Conservation (phyloP, 495 filamentous ascomycete genomes). For the Lasiosphaeria ovina region DNA sequence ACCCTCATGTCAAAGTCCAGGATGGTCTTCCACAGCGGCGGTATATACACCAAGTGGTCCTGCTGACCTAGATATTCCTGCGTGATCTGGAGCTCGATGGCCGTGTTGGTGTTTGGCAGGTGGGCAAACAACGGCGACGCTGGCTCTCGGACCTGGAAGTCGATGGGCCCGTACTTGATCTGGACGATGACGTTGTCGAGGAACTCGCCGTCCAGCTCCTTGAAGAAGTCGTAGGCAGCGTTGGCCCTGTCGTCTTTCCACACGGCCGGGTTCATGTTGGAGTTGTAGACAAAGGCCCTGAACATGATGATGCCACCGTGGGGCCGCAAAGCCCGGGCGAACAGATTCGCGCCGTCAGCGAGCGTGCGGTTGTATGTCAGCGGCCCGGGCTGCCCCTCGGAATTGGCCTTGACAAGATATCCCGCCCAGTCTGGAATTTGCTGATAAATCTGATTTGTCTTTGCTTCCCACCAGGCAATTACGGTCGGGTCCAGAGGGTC, state of each 20-base stretch:
- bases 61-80: slow-evolving; percentile 76
- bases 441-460: slow-evolving; percentile 57
- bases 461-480: slow-evolving; percentile 59
- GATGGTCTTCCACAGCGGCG: slow-evolving; percentile 66
- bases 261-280: slow-evolving; percentile 47
- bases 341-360: slow-evolving; percentile 67
- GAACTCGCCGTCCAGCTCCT: slow-evolving; percentile 61
- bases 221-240: slow-evolving; percentile 66
- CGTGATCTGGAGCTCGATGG: slow-evolving; percentile 64
- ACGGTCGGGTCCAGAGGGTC: slow-evolving; percentile 63
- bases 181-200: slow-evolving; percentile 70
- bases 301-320: slow-evolving; percentile 70
- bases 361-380: slow-evolving; percentile 68
- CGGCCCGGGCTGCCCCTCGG: slow-evolving; percentile 72
- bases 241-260: slow-evolving; percentile 70
- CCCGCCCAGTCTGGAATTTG: slow-evolving; percentile 65
- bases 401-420: slow-evolving; percentile 70
- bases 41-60: slow-evolving; percentile 63
- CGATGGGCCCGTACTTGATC: slow-evolving; percentile 73
- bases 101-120: slow-evolving; percentile 53
- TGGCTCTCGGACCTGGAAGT: slow-evolving; percentile 74
- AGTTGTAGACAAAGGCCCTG: slow-evolving; percentile 72
- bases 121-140: slow-evolving; percentile 68
- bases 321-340: slow-evolving; percentile 58
- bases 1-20: slow-evolving; percentile 65